Conservation (phyloP, 2,329 filamentous ascomycete species). For the Aspergillus sp. region DNA sequence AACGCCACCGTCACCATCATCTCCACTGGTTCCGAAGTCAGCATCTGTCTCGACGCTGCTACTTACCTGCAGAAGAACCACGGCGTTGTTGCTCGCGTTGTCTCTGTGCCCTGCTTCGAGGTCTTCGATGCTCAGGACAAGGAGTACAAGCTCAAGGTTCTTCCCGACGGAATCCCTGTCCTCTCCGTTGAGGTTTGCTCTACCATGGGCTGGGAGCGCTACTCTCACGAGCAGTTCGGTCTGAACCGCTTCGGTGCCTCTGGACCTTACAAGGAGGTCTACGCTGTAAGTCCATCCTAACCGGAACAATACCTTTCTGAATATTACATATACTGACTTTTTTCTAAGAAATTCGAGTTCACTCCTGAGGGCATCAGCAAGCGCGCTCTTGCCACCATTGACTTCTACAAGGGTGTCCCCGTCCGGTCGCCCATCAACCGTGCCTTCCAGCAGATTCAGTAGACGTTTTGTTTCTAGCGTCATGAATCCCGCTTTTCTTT, state of each 20-base stretch:
- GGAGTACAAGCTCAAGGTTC: slow-evolving; percentile 89
- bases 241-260: slow-evolving; percentile 98
- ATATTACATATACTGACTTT: slow-evolving; percentile 12
- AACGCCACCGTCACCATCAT: slow-evolving; percentile 85
- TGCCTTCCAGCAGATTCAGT: slow-evolving; percentile 96
- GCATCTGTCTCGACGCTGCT: slow-evolving; percentile 87
- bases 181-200: slow-evolving; percentile 95
- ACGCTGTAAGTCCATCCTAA: slow-evolving; percentile 64
- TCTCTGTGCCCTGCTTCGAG: slow-evolving; percentile 95
- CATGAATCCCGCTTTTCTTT: slow-evolving; percentile 17
- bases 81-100: slow-evolving; percentile 82
- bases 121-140: slow-evolving; percentile 92
- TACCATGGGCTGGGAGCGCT: slow-evolving; percentile 98
- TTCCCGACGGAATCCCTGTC: slow-evolving; percentile 90
- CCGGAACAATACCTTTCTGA: neutral
- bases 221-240: slow-evolving; percentile 98
- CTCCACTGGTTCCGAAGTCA: slow-evolving; percentile 94
- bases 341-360: slow-evolving; percentile 90
- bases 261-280: slow-evolving; percentile 96
- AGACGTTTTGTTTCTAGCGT: slow-evolving; percentile 42
- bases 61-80: slow-evolving; percentile 89
- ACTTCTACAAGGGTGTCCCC: slow-evolving; percentile 97
- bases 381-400: slow-evolving; percentile 84
- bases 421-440: slow-evolving; percentile 94
- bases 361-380: slow-evolving; percentile 95